Evolutionary conservation across 2,329 filamentous ascomycete species (phyloP).

Genomic region (Cladophialophora yegresii): DNA sequence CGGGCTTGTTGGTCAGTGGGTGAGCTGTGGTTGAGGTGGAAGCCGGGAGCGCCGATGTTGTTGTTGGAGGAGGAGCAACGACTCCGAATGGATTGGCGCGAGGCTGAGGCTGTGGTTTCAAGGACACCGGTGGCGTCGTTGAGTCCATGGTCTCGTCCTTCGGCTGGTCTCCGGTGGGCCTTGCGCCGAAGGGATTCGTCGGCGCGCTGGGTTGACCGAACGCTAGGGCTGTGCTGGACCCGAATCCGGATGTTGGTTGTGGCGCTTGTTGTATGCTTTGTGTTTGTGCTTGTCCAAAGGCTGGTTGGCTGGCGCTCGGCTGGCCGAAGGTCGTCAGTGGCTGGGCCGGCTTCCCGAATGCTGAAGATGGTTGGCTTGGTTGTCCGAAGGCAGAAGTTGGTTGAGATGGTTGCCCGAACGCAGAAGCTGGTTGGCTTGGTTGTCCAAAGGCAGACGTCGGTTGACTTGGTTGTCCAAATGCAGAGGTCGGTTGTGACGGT

Average conservation of each 20-base stretch:
- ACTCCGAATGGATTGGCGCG: constrained; percentile 33
- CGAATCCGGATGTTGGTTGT: not conserved
- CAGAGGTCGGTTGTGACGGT: constrained; percentile 25
- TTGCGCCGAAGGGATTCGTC: constrained; percentile 44
- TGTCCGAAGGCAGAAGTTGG: not conserved
- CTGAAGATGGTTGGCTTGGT: not conserved
- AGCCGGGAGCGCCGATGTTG: constrained; percentile 17
- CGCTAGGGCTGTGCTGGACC: constrained; percentile 6
- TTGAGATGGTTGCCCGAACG: not conserved
- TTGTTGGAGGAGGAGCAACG: constrained; percentile 26
- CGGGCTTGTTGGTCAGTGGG: constrained; percentile 31
- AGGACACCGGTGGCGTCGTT: constrained; percentile 41
- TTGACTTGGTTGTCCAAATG: constrained; percentile 20
- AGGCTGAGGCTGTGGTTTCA: constrained; percentile 41
- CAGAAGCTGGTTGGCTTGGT: not conserved
- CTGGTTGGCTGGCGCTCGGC: not conserved
- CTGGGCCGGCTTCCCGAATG: not conserved
- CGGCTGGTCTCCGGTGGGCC: constrained; percentile 23
- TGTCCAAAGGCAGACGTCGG: not conserved
- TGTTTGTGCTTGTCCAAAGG: not conserved
- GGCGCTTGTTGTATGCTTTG: not conserved
- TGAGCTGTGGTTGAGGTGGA: constrained; percentile 29
- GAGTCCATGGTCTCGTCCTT: constrained; percentile 30
- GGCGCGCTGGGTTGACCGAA: constrained; percentile 40
- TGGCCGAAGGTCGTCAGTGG: not conserved